Percentiles rank a stretch among this genome's conserved stretches.
phyloP scores from a whole-genome alignment of 78 protist genomes.

The Protostelium mycophagum region DNA sequence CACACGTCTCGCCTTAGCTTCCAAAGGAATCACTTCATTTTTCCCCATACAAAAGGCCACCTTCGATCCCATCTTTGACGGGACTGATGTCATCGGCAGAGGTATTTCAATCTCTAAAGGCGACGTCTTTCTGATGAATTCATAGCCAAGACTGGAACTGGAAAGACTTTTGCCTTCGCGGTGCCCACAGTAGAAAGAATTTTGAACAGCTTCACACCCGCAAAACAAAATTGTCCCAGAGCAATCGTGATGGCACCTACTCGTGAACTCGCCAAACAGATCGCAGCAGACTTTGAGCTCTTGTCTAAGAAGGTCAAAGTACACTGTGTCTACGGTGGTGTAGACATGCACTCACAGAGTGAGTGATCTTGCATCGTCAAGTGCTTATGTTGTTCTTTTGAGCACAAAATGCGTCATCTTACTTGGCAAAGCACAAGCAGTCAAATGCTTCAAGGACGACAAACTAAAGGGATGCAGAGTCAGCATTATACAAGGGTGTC shows the following conservation, averaged over 20 bases:
- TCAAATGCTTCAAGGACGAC: too few relatives aligned
- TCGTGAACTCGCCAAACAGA: constrained; percentile 77
- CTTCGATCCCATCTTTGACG: constrained; percentile 34
- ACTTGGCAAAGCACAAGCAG: too few relatives aligned
- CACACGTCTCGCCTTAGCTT: not conserved
- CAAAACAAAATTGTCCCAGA: constrained; percentile 26
- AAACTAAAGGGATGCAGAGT: not conserved
- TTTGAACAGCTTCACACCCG: not conserved
- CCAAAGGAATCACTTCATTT: constrained; percentile 6
- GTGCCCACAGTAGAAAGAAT: constrained; percentile 11
- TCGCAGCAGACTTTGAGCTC: not conserved
- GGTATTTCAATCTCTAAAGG: not conserved
- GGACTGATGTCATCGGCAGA: constrained; percentile 49
- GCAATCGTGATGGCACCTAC: constrained; percentile 66
- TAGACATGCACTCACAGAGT: constrained; percentile 13
- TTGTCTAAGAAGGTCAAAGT: not conserved
- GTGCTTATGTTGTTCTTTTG: too few relatives aligned
- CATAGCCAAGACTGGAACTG: constrained; percentile 69
- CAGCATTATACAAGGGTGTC: constrained; percentile 13
- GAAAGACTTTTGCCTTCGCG: constrained; percentile 74
- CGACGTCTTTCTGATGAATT: not conserved
- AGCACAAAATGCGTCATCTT: too few relatives aligned
- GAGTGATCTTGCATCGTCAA: not conserved
- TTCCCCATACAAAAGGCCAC: constrained; percentile 57
- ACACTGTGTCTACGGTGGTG: constrained; percentile 60